Base-by-base conservation (phyloP, 768 basidiomycete genomes). In the Gyrodon lividus region DNA sequence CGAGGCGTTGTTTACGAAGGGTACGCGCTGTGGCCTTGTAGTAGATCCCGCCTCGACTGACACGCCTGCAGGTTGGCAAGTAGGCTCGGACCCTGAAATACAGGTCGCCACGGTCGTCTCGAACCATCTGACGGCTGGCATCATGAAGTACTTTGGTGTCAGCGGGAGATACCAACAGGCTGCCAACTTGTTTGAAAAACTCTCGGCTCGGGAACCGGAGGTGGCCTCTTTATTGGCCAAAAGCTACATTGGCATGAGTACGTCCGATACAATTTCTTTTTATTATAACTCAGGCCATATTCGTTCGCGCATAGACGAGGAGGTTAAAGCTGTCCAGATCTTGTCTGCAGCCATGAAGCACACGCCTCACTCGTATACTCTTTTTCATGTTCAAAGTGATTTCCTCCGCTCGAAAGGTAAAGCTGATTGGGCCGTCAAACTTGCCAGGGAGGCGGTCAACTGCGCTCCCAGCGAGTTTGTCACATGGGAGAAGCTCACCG, bases 391-490 rank as follows among this genome's bases (percentile, higher is more conserved):
- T 2, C 96, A 99, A 69, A 92, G 91, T 64, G 95, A 98, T 66
- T 95, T 98, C 65, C 75, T 99, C 28, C 83, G 91, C 1, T 82
- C 83, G 0, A 98, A 98, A 64, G 87, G 86, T 43, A 87, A 86
- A 62, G 66, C 76, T 33, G 89, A 89, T 26, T 98, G 92, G 92
- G 95, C 95, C 0, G 77, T 95, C 51, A 88, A 92, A 64, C 74
- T 99, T 33, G 96, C 96, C 0, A 82, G 83, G 55, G 92, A 98
- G 63, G 97, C 97, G 0, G 97, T 98, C 65, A 98, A 98, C 59
- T 96, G 94, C 59, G 97, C 97, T 0, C 97, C 97, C 6, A 94
- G 91, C 74, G 97, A 99, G 68, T 98, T 99, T 58, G 90, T 97
- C 17, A 98, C 96, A 0, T 99, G 97, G 95, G 94, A 98, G 64